Evolutionary conservation across 805 yeast genomes (phyloP), one percentile per base, ranked within the genome.

Genomic region (Lipomyces yamanashiensis): DNA sequence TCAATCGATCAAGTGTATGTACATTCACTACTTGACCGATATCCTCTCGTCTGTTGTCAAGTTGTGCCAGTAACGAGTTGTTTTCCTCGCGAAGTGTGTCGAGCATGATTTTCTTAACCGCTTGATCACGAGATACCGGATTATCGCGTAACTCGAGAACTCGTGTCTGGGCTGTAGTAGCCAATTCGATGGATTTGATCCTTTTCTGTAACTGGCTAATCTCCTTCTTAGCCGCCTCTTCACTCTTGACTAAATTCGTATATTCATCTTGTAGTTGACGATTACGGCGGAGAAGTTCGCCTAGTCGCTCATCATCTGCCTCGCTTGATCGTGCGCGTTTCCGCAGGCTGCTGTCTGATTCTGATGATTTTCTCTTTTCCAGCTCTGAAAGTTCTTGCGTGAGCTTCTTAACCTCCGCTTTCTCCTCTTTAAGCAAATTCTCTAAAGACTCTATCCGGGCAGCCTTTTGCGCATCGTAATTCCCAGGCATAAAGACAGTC

Each of bases 71-170:
- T 19, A 90, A 74, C 8, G 82, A 85, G 5, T 78, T 74, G 68
- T 90, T 90, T 71, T 90, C 96, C 17, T 74, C 75, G 47, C 81
- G 73, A 33, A 91, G 76, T 0, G 80, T 74, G 7, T 81, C 82
- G 17, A 89, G 73, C 60, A 82, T 78, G 45, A 80, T 78, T 61
- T 78, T 80, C 67, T 86, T 87, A 15, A 87, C 78, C n/a, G 80
- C 74, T 72, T 89, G 92, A 67, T 87, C 87, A 15, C 78, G 79
- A 1, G 80, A 60, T 13, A 86, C 80, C 1, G 96, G 96, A 72
- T 87, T 89, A 39, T 84, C 81, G 52, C 87, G 80, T 61, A 89
- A 74, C 73, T 88, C 88, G 13, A 90, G 73, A 1, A 90, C 80
- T 57, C 86, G 81, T 1, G 80, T 67, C 56, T 78, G 79, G 45